These are phyloP conservation scores for Tothia fuscella DNA, from an alignment of 2,329 filamentous ascomycete genomes.

Conservation along the genomic window DNA sequence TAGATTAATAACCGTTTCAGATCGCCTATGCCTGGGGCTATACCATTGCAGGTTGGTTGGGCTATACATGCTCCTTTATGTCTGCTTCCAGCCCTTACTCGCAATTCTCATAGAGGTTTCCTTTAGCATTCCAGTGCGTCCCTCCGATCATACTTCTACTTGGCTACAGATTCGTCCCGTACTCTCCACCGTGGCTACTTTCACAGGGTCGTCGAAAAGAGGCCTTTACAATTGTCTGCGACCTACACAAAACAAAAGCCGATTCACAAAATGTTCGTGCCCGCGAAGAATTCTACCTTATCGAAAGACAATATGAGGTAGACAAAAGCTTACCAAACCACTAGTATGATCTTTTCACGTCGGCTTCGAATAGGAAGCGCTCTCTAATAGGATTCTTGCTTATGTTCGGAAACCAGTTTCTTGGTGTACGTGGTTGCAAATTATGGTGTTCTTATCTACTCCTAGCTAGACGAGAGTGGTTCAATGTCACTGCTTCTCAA, in stretches of 20 bases:
- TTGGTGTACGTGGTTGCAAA: slow-evolving; percentile 16
- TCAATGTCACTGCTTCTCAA: slow-evolving; percentile 17
- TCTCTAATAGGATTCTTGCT: slow-evolving; percentile 29
- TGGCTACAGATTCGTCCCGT: slow-evolving; percentile 31
- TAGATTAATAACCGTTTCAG: neutral
- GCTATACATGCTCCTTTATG: slow-evolving; percentile 18
- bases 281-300: slow-evolving; percentile 31
- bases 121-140: slow-evolving; percentile 30
- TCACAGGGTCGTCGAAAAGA: slow-evolving; percentile 34
- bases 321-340: slow-evolving; percentile 20
- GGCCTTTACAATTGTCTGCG: slow-evolving; percentile 31
- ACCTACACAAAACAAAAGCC: slow-evolving; percentile 31
- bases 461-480: slow-evolving; percentile 15
- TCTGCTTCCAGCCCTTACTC: slow-evolving; percentile 7
- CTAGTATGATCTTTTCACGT: slow-evolving; percentile 31
- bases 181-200: slow-evolving; percentile 39
- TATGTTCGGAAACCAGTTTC: slow-evolving; percentile 30
- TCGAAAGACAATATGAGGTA: slow-evolving; percentile 32
- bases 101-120: slow-evolving; percentile 34
- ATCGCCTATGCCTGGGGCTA: slow-evolving; percentile 22
- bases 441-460: slow-evolving; percentile 16
- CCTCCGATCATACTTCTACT: slow-evolving; percentile 28
- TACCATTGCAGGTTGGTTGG: slow-evolving; percentile 19
- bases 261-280: slow-evolving; percentile 28
- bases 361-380: slow-evolving; percentile 27